Evolutionary conservation across 2,329 filamentous ascomycete genomes (phyloP).

Genomic region (Tolypocladium amazonense): DNA sequence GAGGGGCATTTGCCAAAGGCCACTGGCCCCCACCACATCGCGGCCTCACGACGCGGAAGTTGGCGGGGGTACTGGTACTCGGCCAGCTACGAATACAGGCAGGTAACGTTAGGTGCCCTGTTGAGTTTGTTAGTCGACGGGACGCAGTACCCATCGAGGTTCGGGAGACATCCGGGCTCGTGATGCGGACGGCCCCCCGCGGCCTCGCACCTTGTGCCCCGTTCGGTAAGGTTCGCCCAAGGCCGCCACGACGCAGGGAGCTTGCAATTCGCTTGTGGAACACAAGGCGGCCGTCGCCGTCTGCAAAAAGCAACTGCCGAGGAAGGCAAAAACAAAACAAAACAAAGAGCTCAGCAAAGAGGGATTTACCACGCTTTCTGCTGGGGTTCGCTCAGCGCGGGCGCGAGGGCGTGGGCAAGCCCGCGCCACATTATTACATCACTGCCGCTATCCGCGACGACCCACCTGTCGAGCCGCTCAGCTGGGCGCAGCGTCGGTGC

Average conservation of each 20-base stretch:
- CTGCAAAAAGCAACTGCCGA: background rate
- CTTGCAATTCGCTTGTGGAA: background rate
- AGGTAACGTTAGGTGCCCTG: background rate
- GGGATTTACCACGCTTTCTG: background rate
- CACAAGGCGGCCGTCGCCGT: background rate
- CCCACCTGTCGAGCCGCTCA: background rate
- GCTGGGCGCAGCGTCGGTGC: background rate
- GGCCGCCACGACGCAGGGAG: background rate
- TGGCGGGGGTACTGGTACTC: background rate
- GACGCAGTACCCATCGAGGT: background rate
- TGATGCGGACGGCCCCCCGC: background rate
- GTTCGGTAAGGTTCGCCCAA: background rate
- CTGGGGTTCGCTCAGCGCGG: background rate
- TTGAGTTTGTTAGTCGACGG: background rate
- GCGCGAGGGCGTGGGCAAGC: background rate
- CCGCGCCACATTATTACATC: background rate
- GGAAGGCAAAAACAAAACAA: no score
- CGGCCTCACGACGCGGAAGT: background rate
- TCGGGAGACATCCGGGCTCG: background rate
- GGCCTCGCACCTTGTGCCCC: background rate
- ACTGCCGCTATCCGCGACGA: background rate
- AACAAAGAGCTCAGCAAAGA: background rate
- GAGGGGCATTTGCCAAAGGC: background rate
- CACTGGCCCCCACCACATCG: background rate
- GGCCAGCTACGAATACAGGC: background rate